Base-by-base conservation (phyloP, 2,329 filamentous ascomycete genomes). In the Zymoseptoria ardabiliae region DNA sequence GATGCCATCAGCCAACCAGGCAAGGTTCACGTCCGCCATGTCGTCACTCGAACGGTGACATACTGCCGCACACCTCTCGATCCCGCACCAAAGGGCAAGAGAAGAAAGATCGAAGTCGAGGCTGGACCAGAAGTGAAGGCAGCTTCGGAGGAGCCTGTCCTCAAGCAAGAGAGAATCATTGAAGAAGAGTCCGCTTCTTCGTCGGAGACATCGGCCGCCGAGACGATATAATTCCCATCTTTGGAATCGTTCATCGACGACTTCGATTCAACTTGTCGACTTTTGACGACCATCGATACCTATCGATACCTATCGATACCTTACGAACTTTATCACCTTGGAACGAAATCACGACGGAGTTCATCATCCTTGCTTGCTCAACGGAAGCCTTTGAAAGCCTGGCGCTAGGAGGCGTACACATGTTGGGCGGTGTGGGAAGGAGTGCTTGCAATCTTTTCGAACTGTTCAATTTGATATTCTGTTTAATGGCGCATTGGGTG, bases 31-130 rank as follows among this genome's bases (percentile, higher is more conserved):
- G 91, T 97, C 60, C 82, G 90, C 57, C 91, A 97, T 74, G 91
- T 97, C 4, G 89, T 97, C 56, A 97, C 92, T n/a, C 84, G 91
- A 67, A 97, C 91, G 17, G 90, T 96, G 61, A 96, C 90, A 49
- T 96, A 95, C 75, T 96, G 90, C 69, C 76, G 79, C 56, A 71
- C 81, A 71, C 74, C 77, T 45, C 90, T 97, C 78, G 89, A 91
- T 65, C 90, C 92, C 22, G 91, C 92, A 45, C 93, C 91, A 7
- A 92, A 92, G 74, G 92, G 92, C 65, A 97, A 97, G 82, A 85
- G 91, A 77, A 87, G 92, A 78, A 95, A 90, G 79, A 75, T 85
- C 60, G 81, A 83, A 54, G 61, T 58, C 67, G 66, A 69, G 21
- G 64, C 64, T 45, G 56, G 58, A 21, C 53, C 54, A 3, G 55